These are phyloP conservation scores for Fomitopsis schrenkii DNA, from an alignment of 1,284 basidiomycete genomes.

Conservation along the genomic window DNA sequence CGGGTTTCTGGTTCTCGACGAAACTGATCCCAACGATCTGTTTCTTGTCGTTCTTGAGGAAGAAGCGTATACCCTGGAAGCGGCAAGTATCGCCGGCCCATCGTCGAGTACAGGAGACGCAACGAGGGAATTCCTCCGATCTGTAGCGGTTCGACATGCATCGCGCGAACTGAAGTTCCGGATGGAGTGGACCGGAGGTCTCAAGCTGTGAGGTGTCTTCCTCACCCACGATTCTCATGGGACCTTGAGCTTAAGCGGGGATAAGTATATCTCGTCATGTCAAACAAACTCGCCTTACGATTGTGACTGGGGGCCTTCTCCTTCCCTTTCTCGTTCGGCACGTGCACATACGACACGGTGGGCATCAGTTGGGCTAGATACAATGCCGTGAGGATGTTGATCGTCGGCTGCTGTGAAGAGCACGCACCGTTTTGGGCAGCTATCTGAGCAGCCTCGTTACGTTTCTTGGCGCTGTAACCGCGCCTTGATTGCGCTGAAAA, in stretches of 20 bases:
- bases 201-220: constrained; percentile 20
- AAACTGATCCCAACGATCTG: constrained; percentile 65
- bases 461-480: constrained; percentile 64
- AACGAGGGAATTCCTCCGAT: constrained; percentile 65
- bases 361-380: constrained; percentile 43
- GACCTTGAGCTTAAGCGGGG: constrained; percentile 11
- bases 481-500: constrained; percentile 48
- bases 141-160: constrained; percentile 79
- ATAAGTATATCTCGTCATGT: constrained; percentile 1
- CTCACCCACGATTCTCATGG: constrained; percentile 21
- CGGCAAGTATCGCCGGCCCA: constrained; percentile 82
- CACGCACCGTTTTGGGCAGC: constrained; percentile 39
- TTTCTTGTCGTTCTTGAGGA: constrained; percentile 56
- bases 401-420: neutral
- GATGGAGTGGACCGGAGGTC: constrained; percentile 30
- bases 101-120: constrained; percentile 75
- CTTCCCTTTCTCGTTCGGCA: constrained; percentile 37
- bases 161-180: constrained; percentile 68
- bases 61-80: constrained; percentile 73
- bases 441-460: constrained; percentile 58
- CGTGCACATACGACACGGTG: constrained; percentile 38
- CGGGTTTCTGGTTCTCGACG: constrained; percentile 54
- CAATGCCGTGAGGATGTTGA: constrained; percentile 15
- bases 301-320: constrained; percentile 32
- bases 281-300: constrained; percentile 28